These are phyloP conservation scores for Phytopythium oedochilum DNA, from an alignment of 352 stramenopile genomes.

Conservation along the genomic window DNA sequence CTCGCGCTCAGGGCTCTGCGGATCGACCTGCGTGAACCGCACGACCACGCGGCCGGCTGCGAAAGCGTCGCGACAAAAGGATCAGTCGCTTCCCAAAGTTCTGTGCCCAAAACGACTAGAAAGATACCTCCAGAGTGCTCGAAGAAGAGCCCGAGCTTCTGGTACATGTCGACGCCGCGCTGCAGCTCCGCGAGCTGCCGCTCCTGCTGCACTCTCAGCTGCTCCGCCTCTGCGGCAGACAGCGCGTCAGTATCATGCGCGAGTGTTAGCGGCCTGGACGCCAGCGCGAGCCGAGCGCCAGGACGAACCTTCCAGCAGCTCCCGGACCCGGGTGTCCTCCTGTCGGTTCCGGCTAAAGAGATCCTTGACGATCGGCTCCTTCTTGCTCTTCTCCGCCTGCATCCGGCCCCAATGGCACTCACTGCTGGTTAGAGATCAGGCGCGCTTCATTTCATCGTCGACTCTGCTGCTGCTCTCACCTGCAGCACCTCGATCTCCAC, in stretches of 20 bases:
- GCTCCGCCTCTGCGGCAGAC: slow-evolving; percentile 28
- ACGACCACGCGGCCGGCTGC: slow-evolving; percentile 59
- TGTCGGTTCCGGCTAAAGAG: slow-evolving; percentile 52
- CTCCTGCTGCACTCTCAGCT: slow-evolving; percentile 32
- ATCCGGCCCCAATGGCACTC: no score
- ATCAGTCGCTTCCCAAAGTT: neutral
- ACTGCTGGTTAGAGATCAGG: no score
- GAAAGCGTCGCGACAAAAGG: neutral
- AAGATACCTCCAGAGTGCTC: slow-evolving; percentile 60
- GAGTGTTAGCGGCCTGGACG: neutral
- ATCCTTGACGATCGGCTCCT: slow-evolving; percentile 57
- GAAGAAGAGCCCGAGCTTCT: slow-evolving; percentile 63
- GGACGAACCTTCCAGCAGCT: slow-evolving; percentile 23
- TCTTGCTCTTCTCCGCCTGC: slow-evolving; percentile 46
- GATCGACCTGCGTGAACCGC: slow-evolving; percentile 69
- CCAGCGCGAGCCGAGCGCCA: neutral
- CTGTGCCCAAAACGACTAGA: no score
- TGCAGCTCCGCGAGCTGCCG: slow-evolving; percentile 57
- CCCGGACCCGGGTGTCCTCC: slow-evolving; percentile 53
- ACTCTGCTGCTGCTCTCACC: no score
- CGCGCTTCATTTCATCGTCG: no score
- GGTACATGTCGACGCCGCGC: slow-evolving; percentile 61
- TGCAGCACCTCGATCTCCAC: slow-evolving; percentile 71
- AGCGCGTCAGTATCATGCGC: neutral
- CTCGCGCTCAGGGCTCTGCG: slow-evolving; percentile 38